Evolutionary conservation across 1,284 basidiomycete genomes (phyloP).

Genomic region (Melampsora larici-populina): DNA sequence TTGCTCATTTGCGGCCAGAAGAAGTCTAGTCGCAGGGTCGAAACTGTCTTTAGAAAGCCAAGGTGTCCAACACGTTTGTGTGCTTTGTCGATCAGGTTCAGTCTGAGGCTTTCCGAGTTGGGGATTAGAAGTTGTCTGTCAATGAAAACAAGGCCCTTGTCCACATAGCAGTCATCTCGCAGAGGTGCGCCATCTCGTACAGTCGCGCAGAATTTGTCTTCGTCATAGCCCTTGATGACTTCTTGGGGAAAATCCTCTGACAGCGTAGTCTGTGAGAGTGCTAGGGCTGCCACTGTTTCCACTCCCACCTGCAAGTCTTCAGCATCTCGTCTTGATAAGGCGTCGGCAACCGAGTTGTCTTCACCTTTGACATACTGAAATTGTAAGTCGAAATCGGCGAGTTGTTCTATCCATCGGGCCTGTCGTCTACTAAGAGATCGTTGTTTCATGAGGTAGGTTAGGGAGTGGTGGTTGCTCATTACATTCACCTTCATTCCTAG

Average conservation of each 20-base stretch:
- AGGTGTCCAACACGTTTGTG: background rate
- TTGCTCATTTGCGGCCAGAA: conserved; percentile 1
- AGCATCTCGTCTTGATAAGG: background rate
- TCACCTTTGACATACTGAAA: too few relatives aligned
- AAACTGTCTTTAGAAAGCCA: background rate
- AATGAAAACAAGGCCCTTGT: background rate
- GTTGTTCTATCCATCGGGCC: background rate
- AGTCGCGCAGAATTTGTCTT: background rate
- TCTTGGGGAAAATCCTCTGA: background rate
- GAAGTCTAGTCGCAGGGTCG: background rate
- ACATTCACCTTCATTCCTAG: too few relatives aligned
- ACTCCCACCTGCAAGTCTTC: background rate
- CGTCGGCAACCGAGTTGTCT: background rate
- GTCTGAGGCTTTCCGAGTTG: background rate
- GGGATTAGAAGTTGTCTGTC: background rate
- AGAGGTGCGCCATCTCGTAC: background rate
- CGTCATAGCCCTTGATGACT: background rate
- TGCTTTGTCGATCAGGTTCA: background rate
- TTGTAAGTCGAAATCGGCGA: background rate
- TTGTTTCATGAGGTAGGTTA: too few relatives aligned
- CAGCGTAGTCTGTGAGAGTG: background rate
- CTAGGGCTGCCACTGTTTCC: background rate
- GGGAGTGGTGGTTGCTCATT: too few relatives aligned
- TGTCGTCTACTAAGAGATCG: too few relatives aligned
- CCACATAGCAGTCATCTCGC: background rate